These are phyloP conservation scores for Acer negundo DNA, from an alignment of 345 rosid genomes.

Conservation along the genomic window DNA sequence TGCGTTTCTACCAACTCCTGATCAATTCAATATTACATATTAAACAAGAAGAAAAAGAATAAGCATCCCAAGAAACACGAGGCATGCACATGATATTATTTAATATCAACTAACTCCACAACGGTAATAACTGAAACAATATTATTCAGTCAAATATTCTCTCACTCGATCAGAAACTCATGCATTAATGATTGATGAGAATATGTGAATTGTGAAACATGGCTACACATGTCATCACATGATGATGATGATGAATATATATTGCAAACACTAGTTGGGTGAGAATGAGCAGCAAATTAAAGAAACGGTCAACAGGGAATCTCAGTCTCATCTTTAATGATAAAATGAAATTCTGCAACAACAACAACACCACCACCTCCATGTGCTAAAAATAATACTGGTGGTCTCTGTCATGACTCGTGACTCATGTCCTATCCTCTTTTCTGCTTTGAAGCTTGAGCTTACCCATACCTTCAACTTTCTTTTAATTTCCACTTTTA, in stretches of 20 bases:
- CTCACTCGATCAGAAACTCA: conserved; percentile 20
- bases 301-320: conserved; percentile 28
- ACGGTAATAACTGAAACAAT: conserved; percentile 65
- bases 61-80: not conserved
- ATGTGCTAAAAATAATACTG: conserved; percentile 21
- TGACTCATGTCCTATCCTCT: not conserved
- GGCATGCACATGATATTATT: not conserved
- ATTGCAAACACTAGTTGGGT: conserved; percentile 13
- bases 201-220: conserved; percentile 39
- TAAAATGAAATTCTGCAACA: not conserved
- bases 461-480: not conserved
- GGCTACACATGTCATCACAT: conserved; percentile 65
- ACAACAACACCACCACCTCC: not conserved
- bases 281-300: not conserved
- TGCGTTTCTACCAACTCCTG: not conserved
- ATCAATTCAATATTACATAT: not conserved
- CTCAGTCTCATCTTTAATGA: conserved; percentile 5
- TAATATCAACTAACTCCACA: conserved; percentile 45
- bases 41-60: too few relatives aligned
- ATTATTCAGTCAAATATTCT: conserved; percentile 41
- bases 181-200: too few relatives aligned
- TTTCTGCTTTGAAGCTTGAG: not conserved
- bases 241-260: conserved; percentile 16
- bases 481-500: too few relatives aligned
- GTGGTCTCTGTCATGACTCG: too few relatives aligned